These are phyloP conservation scores for Tagetes erecta DNA, from an alignment of 129 eudicot species.

Conservation along the genomic window DNA sequence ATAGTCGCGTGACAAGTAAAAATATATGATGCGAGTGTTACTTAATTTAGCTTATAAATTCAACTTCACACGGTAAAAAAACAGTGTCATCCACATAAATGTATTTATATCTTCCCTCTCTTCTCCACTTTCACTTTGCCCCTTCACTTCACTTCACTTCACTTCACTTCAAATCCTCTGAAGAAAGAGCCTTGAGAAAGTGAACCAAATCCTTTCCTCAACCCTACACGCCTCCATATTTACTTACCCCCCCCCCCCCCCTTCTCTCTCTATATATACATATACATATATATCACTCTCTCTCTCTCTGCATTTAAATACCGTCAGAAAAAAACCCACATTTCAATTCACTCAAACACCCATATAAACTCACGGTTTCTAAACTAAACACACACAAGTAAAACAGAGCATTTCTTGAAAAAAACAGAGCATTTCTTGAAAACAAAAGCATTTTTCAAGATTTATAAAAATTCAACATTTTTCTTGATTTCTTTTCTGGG, in stretches of 20 bases:
- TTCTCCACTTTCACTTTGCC: slow-evolving; percentile 28
- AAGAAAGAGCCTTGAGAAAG: slow-evolving; percentile 70
- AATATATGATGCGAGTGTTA: no score
- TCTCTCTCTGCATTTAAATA: slow-evolving; percentile 47
- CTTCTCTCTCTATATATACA: slow-evolving; percentile 20
- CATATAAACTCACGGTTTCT: slow-evolving; percentile 36
- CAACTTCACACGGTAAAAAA: slow-evolving; percentile 24
- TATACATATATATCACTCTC: not conserved
- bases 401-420: slow-evolving; percentile 29
- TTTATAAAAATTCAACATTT: slow-evolving; percentile 10
- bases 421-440: slow-evolving; percentile 29
- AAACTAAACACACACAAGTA: not conserved
- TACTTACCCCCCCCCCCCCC: slow-evolving; percentile 4
- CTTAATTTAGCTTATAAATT: slow-evolving; percentile 14
- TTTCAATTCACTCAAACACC: slow-evolving; percentile 38
- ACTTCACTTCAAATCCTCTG: slow-evolving; percentile 31
- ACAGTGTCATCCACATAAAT: slow-evolving; percentile 24
- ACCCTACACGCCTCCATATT: slow-evolving; percentile 76
- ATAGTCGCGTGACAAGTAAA: no score
- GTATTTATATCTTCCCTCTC: slow-evolving; percentile 40
- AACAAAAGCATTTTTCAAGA: slow-evolving; percentile 12
- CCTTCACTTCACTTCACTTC: slow-evolving; percentile 37
- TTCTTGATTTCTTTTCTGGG: slow-evolving; percentile 24
- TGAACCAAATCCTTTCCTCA: slow-evolving; percentile 71
- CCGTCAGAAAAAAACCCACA: slow-evolving; percentile 40